Base-by-base conservation (phyloP, 106 monocot genomes). In the Dioscorea dumetorum region DNA sequence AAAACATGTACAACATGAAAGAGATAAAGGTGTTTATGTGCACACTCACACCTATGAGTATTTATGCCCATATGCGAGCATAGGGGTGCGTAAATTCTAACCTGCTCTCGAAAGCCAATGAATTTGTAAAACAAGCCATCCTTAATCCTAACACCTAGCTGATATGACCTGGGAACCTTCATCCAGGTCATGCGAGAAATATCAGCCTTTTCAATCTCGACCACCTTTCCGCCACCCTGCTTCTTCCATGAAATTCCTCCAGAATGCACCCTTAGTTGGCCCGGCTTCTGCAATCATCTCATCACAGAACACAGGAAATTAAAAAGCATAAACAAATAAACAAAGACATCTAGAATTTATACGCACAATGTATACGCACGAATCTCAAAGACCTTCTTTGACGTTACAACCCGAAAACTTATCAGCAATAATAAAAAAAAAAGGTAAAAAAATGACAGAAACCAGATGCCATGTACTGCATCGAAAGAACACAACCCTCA, bases 41-140 rank as follows among this genome's bases (percentile, higher is more conserved):
- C 28, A 28, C 28, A 1, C 28, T 28, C 3, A 1, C 28, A 28
- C 28, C 28, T 28, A 28, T 28, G 28, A 28, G 1, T 28, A 5
- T 41, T 41, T 41, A 8, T 41, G 41, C 10, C 9, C 10, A 41
- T 10, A 41, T 10, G 41, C 10, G 5, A 3, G 41, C 41, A 41
- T 41, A 10, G 2, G 6, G 2, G 10, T 41, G 10, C 1, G 41
- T 41, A 41, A 10, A 41, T 8, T 6, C 41, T 41, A 60, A 99
- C 93, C 97, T 84, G 97, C 50, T 99, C 97, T 14, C 91, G 84
- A 50, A 99, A 99, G 23, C 97, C 97, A 18, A 77, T 92, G 72
- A 99, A 99, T 72, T 92, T 99, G 80, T 93, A 93, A 58, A 76
- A 80, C 66, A 99, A 61, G 9, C 97, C 97, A 77, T 99, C 97